phyloP scores from a whole-genome alignment of 108 stramenopile species.

The Pelagomonas calceolata region DNA sequence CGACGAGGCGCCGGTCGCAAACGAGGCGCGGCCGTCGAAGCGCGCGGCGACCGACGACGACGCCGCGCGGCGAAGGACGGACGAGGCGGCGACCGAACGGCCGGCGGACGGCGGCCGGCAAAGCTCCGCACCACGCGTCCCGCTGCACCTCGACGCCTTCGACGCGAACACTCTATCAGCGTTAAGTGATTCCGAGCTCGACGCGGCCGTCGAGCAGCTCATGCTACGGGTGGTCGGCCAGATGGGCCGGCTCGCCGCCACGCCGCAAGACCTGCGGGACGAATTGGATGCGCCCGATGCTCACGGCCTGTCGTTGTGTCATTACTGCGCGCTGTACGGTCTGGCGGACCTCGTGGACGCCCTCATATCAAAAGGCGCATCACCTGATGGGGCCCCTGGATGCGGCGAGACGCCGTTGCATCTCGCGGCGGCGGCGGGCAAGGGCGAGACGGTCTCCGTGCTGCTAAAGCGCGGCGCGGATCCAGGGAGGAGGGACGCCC shows the following conservation, averaged over 20 bases:
- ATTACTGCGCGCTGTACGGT: conserved; percentile 36
- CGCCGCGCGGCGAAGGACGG: too few relatives aligned
- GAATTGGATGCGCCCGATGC: conserved; percentile 28
- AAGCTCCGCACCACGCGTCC: too few relatives aligned
- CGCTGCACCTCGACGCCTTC: too few relatives aligned
- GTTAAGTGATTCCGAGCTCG: conserved; percentile 24
- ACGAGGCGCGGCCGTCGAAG: not conserved
- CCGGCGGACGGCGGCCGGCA: too few relatives aligned
- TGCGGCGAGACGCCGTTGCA: conserved; percentile 24
- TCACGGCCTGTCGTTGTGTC: conserved; percentile 21
- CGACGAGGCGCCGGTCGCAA: not conserved
- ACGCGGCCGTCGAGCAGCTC: conserved; percentile 33
- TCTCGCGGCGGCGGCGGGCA: conserved; percentile 27
- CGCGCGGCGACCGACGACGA: not conserved
- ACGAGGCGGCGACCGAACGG: too few relatives aligned
- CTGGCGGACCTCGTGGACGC: conserved; percentile 25
- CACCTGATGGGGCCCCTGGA: conserved; percentile 5
- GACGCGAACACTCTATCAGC: too few relatives aligned
- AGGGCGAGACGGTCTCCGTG: conserved; percentile 9
- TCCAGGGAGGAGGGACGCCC: conserved; percentile 5
- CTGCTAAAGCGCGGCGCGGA: conserved; percentile 19
- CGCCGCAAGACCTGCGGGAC: conserved; percentile 9
- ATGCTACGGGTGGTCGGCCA: conserved; percentile 32
- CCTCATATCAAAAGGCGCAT: conserved; percentile 24
- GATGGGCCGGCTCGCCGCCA: conserved; percentile 17